Conservation (phyloP, 768 basidiomycete species). For the Terana coerulea region DNA sequence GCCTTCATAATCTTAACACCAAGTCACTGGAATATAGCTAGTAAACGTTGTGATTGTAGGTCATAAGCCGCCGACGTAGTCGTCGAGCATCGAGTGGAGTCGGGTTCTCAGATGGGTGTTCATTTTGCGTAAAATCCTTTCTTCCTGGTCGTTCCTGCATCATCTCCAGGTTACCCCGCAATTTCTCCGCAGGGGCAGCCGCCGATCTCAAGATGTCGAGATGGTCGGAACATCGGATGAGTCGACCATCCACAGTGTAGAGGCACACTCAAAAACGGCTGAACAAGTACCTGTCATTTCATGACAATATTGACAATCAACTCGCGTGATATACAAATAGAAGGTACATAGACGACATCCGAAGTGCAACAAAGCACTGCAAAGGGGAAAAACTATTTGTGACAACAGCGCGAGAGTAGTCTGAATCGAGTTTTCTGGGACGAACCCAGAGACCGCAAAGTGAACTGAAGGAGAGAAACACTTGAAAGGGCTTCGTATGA, state of each 20-base stretch:
- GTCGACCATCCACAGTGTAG: background rate
- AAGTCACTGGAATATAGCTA: background rate
- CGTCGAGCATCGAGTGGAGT: background rate
- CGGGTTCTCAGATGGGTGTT: background rate
- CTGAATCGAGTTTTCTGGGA: slow-evolving; percentile 39
- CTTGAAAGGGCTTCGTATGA: slow-evolving; percentile 35
- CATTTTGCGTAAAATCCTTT: slow-evolving; percentile 15
- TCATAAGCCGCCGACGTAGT: background rate
- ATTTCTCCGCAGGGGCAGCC: background rate
- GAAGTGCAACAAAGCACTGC: slow-evolving; percentile 3
- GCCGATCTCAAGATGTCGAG: background rate
- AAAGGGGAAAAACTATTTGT: slow-evolving; percentile 11
- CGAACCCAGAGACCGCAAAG: slow-evolving; percentile 27
- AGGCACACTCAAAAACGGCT: background rate
- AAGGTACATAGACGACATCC: background rate
- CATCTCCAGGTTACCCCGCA: slow-evolving; percentile 45
- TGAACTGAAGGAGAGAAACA: no score
- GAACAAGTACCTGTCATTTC: background rate
- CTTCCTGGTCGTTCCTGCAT: slow-evolving; percentile 13
- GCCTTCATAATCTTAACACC: background rate
- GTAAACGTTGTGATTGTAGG: background rate
- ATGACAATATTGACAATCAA: background rate
- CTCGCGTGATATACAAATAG: background rate
- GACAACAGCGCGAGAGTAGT: slow-evolving; percentile 37
- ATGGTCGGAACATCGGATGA: background rate